Conservation (phyloP, 352 stramenopile genomes). For the Phytopythium chamaehyphon region DNA sequence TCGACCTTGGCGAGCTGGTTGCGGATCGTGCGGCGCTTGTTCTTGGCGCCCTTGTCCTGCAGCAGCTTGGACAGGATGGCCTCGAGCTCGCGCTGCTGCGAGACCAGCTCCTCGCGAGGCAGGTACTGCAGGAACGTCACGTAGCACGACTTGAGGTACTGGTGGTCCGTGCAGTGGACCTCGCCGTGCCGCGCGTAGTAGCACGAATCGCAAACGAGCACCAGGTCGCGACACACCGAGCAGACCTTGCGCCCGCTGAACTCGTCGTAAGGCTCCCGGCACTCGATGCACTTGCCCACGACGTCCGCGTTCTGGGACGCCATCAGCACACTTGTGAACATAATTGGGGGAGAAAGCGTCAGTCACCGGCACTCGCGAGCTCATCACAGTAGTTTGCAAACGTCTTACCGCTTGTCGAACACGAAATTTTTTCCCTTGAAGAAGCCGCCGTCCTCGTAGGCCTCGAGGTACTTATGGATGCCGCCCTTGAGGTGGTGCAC, state of each 20-base stretch:
- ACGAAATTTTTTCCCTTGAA: slow-evolving; percentile 82
- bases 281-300: slow-evolving; percentile 73
- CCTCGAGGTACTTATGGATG: slow-evolving; percentile 74
- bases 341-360: not conserved
- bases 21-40: slow-evolving; percentile 64
- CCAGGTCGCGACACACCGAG: slow-evolving; percentile 64
- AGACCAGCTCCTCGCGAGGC: slow-evolving; percentile 32
- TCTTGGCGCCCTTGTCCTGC: slow-evolving; percentile 60
- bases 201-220: slow-evolving; percentile 66
- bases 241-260: slow-evolving; percentile 70
- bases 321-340: slow-evolving; percentile 49
- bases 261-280: slow-evolving; percentile 44
- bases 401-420: slow-evolving; percentile 67
- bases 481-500: slow-evolving; percentile 68
- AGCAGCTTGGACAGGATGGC: slow-evolving; percentile 40
- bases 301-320: slow-evolving; percentile 46
- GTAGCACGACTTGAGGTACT: slow-evolving; percentile 72
- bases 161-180: slow-evolving; percentile 70
- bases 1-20: slow-evolving; percentile 68
- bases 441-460: slow-evolving; percentile 53
- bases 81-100: slow-evolving; percentile 42
- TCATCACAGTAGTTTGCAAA: not conserved
- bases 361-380: too few relatives aligned
- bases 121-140: slow-evolving; percentile 69
- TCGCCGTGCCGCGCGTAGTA: slow-evolving; percentile 53